phyloP scores from a whole-genome alignment of 225 moss, liverwort and hornwort species.

The Anthoceros angustus region DNA sequence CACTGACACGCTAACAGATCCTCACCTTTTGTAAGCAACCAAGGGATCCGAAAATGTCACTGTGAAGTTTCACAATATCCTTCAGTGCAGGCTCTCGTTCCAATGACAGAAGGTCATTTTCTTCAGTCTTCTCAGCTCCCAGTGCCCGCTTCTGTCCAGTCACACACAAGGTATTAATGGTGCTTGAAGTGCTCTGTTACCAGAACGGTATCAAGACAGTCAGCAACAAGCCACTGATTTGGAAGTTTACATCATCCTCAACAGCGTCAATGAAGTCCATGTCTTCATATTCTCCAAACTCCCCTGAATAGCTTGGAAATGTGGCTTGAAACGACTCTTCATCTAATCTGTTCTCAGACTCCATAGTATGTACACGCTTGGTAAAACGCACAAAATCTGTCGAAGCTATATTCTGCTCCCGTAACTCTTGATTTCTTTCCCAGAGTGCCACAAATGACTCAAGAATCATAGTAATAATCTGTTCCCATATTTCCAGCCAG shows the following conservation, averaged over 20 bases:
- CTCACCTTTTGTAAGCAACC: too few relatives aligned
- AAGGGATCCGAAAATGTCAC: too few relatives aligned
- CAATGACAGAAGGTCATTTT: too few relatives aligned
- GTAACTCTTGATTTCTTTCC: slow-evolving; percentile 20
- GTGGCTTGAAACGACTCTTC: slow-evolving; percentile 60
- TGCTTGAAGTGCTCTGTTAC: not conserved
- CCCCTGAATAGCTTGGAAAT: slow-evolving; percentile 54
- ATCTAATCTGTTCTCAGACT: slow-evolving; percentile 56
- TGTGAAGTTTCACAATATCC: too few relatives aligned
- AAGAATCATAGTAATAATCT: slow-evolving; percentile 18
- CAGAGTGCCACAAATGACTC: slow-evolving; percentile 29
- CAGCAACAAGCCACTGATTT: not conserved
- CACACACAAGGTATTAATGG: not conserved
- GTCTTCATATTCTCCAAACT: slow-evolving; percentile 44
- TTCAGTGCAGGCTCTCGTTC: too few relatives aligned
- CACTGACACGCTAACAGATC: not conserved
- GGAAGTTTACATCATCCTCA: slow-evolving; percentile 34
- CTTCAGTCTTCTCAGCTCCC: too few relatives aligned
- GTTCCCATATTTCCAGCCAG: not conserved
- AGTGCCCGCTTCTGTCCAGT: too few relatives aligned
- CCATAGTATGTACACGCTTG: slow-evolving; percentile 51
- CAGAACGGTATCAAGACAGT: slow-evolving; percentile 7
- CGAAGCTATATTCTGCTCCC: slow-evolving; percentile 11
- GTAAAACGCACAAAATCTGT: slow-evolving; percentile 20
- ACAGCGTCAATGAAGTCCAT: slow-evolving; percentile 39